These are phyloP conservation scores for Nicotiana noctiflora DNA, from an alignment of 257 asterid species.

Conservation along the genomic window DNA sequence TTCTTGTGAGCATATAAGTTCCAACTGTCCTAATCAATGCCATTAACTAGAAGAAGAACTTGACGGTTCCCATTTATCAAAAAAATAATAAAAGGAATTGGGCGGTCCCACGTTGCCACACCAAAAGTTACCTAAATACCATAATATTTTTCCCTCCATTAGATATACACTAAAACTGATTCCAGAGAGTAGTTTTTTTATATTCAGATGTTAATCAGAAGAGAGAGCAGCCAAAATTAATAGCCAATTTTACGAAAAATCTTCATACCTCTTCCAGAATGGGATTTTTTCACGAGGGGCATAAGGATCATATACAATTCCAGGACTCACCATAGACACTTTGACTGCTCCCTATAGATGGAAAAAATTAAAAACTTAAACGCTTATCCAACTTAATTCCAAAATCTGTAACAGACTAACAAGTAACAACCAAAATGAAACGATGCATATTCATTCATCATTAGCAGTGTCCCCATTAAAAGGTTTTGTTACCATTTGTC, in stretches of 20 bases:
- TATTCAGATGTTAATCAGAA: not conserved
- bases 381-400: not conserved
- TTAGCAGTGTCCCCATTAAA: not conserved
- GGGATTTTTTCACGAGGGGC: conserved; percentile 55
- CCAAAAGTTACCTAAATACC: not conserved
- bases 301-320: conserved; percentile 77
- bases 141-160: not conserved
- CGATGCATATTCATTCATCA: not conserved
- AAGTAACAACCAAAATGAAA: not conserved
- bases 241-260: not conserved
- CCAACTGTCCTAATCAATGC: not conserved
- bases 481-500: conserved; percentile 42
- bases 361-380: conserved; percentile 13
- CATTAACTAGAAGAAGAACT: not conserved
- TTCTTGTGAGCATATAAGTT: not conserved
- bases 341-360: conserved; percentile 50
- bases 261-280: conserved; percentile 62
- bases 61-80: not conserved
- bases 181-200: not conserved
- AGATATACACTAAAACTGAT: not conserved
- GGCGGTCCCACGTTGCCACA: not conserved
- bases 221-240: not conserved
- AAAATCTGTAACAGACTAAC: not conserved
- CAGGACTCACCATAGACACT: conserved; percentile 71
- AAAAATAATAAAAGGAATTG: not conserved